Conservation (phyloP, 2,329 filamentous ascomycete species). For the Talaromyces albobiverticillius region DNA sequence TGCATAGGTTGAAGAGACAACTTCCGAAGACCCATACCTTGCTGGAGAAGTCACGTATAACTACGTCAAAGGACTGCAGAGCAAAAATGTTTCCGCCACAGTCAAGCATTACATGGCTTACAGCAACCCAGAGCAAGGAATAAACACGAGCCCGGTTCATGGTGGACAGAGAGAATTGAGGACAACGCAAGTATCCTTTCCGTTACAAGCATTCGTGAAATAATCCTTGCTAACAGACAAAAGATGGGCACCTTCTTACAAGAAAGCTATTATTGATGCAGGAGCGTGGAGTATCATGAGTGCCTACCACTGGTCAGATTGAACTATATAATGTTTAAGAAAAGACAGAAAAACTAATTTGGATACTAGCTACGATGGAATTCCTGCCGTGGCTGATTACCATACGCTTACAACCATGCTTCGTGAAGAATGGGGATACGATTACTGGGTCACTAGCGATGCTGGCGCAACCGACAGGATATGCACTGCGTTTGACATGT, state of each 20-base stretch:
- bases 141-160: conserved; percentile 64
- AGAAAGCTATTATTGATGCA: conserved; percentile 67
- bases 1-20: conserved; percentile 63
- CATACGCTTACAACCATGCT: conserved; percentile 67
- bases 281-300: conserved; percentile 70
- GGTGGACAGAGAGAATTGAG: conserved; percentile 55
- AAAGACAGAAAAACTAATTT: not conserved
- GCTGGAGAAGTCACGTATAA: conserved; percentile 66
- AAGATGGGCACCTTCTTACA: conserved; percentile 57
- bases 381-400: conserved; percentile 64
- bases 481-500: conserved; percentile 63
- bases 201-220: not conserved
- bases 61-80: conserved; percentile 61
- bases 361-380: conserved; percentile 58
- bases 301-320: conserved; percentile 60
- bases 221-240: conserved; percentile 16
- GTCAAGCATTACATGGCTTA: conserved; percentile 75
- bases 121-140: conserved; percentile 66
- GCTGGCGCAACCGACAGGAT: conserved; percentile 69
- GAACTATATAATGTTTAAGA: no score
- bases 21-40: conserved; percentile 66
- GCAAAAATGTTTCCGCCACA: conserved; percentile 64
- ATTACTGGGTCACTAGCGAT: conserved; percentile 65
- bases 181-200: conserved; percentile 51
- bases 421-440: conserved; percentile 68